phyloP scores from a whole-genome alignment of 768 basidiomycete genomes.

The Boletus tomentosulus region DNA sequence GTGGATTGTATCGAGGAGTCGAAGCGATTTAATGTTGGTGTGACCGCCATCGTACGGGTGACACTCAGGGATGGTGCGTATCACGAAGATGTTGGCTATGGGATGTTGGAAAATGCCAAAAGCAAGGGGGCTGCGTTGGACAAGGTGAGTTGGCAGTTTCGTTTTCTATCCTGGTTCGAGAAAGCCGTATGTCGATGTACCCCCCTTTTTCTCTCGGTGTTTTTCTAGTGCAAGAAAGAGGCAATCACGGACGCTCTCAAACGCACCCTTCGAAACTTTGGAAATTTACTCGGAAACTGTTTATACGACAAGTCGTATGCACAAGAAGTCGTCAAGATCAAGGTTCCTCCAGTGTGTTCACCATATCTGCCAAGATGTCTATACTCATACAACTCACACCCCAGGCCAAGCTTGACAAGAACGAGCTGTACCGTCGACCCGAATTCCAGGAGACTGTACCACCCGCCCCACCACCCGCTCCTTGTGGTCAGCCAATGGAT shows the following conservation, averaged over 20 bases:
- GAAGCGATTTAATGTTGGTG: conserved; percentile 62
- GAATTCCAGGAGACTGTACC: conserved; percentile 56
- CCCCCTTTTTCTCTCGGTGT: not conserved
- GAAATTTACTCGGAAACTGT: conserved; percentile 93
- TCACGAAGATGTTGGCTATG: conserved; percentile 95
- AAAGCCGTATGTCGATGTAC: conserved; percentile 2
- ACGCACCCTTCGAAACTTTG: conserved; percentile 86
- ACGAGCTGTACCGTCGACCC: conserved; percentile 64
- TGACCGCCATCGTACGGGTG: conserved; percentile 82
- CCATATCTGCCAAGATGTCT: not conserved
- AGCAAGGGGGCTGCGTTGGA: conserved; percentile 84
- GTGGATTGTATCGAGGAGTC: conserved; percentile 71
- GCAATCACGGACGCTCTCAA: conserved; percentile 95
- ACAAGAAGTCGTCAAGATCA: conserved; percentile 82
- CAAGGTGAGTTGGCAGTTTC: conserved; percentile 60
- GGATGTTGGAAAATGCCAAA: conserved; percentile 78
- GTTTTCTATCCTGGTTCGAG: not conserved
- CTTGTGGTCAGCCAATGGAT: not conserved
- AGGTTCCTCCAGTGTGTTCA: conserved; percentile 67
- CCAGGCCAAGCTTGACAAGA: conserved; percentile 65
- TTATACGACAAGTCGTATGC: conserved; percentile 94
- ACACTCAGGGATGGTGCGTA: conserved; percentile 82
- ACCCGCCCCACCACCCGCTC: conserved; percentile 4
- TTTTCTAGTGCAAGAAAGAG: conserved; percentile 89
- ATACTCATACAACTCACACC: not conserved